Percentiles rank a stretch among this genome's conserved stretches.
Evolutionary conservation across 2,329 filamentous ascomycete genomes (phyloP).

Genomic region (Trichoderma koningiopsis): DNA sequence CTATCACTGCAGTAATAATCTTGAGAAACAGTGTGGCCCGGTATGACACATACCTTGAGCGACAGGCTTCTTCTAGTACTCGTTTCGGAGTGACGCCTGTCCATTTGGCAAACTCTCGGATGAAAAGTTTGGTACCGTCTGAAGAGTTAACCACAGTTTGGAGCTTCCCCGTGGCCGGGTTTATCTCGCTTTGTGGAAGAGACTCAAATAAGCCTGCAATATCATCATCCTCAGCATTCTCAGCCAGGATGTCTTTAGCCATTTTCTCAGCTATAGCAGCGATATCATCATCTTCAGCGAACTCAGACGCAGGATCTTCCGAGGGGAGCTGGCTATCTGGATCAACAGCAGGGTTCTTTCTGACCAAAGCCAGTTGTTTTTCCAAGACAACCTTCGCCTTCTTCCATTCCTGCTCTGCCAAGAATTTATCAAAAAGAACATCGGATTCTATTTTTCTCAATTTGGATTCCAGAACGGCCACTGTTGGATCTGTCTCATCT

Average conservation of each 20-base stretch:
- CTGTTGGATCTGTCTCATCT: constrained; percentile 47
- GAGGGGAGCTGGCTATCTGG: constrained; percentile 29
- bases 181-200: constrained; percentile 62
- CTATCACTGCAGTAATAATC: background rate
- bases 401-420: constrained; percentile 68
- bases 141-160: constrained; percentile 56
- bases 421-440: constrained; percentile 69
- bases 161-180: constrained; percentile 60
- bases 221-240: constrained; percentile 49
- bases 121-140: constrained; percentile 58
- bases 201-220: constrained; percentile 57
- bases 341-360: constrained; percentile 39
- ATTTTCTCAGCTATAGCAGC: constrained; percentile 52
- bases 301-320: constrained; percentile 36
- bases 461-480: constrained; percentile 71
- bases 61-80: constrained; percentile 84
- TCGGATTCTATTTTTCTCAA: constrained; percentile 77
- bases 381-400: constrained; percentile 60
- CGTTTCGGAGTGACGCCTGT: constrained; percentile 74
- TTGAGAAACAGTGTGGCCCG: background rate
- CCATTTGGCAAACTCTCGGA: constrained; percentile 84
- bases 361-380: constrained; percentile 56
- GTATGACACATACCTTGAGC: constrained; percentile 60
- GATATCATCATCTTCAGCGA: constrained; percentile 43
- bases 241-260: constrained; percentile 59